Evolutionary conservation across 352 stramenopile genomes (phyloP).

Genomic region (Thalassiosira exigua): DNA sequence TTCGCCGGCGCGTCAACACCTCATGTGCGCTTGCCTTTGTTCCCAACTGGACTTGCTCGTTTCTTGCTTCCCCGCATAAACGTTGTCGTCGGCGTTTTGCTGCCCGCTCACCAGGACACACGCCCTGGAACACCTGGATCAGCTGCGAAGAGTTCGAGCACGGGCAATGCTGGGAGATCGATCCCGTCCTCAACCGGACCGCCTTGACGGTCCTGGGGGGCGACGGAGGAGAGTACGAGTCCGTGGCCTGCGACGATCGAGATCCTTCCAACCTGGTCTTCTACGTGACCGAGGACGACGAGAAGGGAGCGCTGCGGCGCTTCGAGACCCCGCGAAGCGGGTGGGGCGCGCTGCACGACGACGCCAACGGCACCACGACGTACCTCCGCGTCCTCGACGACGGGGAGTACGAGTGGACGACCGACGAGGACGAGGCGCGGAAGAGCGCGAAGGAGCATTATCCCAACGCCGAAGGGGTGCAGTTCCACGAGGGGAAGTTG

Average conservation of each 20-base stretch:
- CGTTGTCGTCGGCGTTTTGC: too few species aligned
- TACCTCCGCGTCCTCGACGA: constrained; percentile 26
- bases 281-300: constrained; percentile 67
- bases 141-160: constrained; percentile 51
- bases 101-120: too few species aligned
- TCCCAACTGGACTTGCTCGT: too few species aligned
- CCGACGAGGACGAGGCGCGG: constrained; percentile 19
- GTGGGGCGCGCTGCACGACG: constrained; percentile 27
- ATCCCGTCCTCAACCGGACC: constrained; percentile 7
- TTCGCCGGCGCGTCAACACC: too few species aligned
- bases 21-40: too few species aligned
- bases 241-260: constrained; percentile 52
- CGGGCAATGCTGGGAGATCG: constrained; percentile 7
- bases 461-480: constrained; percentile 50
- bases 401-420: constrained; percentile 43
- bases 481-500: constrained; percentile 38
- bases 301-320: constrained; percentile 44
- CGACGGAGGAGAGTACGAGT: constrained; percentile 34
- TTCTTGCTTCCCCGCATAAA: too few species aligned
- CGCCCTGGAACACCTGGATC: constrained; percentile 54
- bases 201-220: constrained; percentile 26
- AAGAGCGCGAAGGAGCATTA: constrained; percentile 35
- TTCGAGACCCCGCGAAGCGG: constrained; percentile 35
- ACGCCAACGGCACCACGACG: not conserved
- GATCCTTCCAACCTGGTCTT: constrained; percentile 42